These are phyloP conservation scores for Thelephora ganbajun DNA, from an alignment of 768 basidiomycete genomes.

Conservation along the genomic window DNA sequence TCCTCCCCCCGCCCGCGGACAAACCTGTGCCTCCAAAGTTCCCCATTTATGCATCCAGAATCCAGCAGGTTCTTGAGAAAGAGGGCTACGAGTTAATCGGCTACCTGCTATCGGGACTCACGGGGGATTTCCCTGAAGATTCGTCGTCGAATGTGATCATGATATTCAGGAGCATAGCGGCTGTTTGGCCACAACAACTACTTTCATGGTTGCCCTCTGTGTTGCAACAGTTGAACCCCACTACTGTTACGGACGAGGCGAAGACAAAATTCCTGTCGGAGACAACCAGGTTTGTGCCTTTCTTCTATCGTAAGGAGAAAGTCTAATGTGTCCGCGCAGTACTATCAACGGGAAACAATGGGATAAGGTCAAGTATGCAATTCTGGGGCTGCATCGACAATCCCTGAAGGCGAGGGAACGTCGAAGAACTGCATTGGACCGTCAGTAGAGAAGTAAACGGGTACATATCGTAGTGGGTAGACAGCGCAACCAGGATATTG, in stretches of 20 bases:
- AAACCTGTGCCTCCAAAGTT: conserved; percentile 44
- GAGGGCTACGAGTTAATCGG: conserved; percentile 62
- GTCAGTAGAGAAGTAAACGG: background rate
- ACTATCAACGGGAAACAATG: conserved; percentile 42
- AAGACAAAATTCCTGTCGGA: conserved; percentile 65
- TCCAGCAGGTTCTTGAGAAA: conserved; percentile 46
- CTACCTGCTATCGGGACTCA: conserved; percentile 62
- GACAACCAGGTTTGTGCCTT: conserved; percentile 49
- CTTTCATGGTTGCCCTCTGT: conserved; percentile 60
- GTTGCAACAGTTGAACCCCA: conserved; percentile 53
- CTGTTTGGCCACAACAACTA: conserved; percentile 55
- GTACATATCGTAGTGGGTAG: conserved; percentile 7
- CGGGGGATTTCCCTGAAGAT: conserved; percentile 84
- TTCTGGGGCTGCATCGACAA: conserved; percentile 55
- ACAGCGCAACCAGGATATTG: conserved; percentile 8
- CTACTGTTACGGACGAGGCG: conserved; percentile 44
- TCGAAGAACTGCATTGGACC: conserved; percentile 27
- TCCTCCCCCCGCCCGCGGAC: conserved; percentile 26
- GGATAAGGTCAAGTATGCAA: conserved; percentile 74
- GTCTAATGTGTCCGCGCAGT: conserved; percentile 16
- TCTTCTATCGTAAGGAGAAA: no score
- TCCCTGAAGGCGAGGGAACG: conserved; percentile 65
- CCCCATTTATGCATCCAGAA: conserved; percentile 44
- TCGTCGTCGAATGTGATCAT: conserved; percentile 57
- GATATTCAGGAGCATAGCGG: conserved; percentile 58